Percentiles rank a stretch among this genome's conserved stretches.
phyloP scores from a whole-genome alignment of 768 basidiomycete species.

The Boletellus ananiceps region DNA sequence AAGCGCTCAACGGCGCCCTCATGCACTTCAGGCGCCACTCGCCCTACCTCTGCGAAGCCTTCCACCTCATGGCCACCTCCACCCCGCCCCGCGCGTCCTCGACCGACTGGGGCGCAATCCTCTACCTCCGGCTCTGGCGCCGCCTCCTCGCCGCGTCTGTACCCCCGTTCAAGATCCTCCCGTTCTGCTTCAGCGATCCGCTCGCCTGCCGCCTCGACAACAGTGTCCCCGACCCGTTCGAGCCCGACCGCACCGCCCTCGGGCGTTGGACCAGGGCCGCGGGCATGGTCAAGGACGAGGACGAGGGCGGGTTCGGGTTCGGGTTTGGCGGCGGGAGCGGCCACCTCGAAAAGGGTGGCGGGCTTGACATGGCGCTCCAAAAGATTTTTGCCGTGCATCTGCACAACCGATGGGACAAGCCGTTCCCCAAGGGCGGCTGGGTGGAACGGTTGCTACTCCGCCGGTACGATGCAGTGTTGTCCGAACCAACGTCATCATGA shows the following conservation, averaged over 20 bases:
- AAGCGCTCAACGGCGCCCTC: constrained; percentile 86
- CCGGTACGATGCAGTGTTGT: constrained; percentile 46
- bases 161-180: constrained; percentile 87
- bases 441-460: constrained; percentile 71
- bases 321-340: constrained; percentile 28
- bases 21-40: constrained; percentile 90
- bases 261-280: constrained; percentile 49
- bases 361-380: constrained; percentile 54
- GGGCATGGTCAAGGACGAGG: constrained; percentile 17
- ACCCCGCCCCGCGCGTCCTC: constrained; percentile 70
- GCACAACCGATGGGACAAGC: constrained; percentile 93
- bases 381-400: constrained; percentile 86
- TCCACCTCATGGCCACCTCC: constrained; percentile 81
- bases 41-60: constrained; percentile 95
- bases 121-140: constrained; percentile 89
- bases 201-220: constrained; percentile 88
- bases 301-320: no score
- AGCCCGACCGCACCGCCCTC: constrained; percentile 40
- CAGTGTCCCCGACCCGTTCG: constrained; percentile 88
- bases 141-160: constrained; percentile 69
- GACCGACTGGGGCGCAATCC: constrained; percentile 90
- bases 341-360: constrained; percentile 52
- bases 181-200: constrained; percentile 92
- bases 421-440: constrained; percentile 81
- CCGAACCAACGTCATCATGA: neutral